These are phyloP conservation scores for Exophiala sp. DNA, from an alignment of 2,329 filamentous ascomycete species.

Conservation along the genomic window DNA sequence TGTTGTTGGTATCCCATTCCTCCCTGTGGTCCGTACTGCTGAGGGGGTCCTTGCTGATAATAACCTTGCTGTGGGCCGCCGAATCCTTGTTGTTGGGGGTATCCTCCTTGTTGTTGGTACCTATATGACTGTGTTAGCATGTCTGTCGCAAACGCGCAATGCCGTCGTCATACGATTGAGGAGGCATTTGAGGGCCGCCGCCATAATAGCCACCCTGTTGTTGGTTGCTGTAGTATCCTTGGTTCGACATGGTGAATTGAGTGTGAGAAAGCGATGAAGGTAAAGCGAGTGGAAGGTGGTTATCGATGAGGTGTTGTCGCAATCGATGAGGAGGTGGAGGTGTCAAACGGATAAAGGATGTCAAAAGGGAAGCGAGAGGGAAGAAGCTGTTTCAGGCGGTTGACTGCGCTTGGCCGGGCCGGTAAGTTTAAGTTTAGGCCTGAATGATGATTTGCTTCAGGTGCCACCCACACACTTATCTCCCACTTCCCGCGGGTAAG, in stretches of 20 bases:
- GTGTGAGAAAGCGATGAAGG: background rate
- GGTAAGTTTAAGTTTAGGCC: too few species aligned
- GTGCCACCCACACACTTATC: too few species aligned
- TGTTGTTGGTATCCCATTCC: constrained; percentile 53
- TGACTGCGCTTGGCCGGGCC: too few species aligned
- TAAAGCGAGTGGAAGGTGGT: background rate
- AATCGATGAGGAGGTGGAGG: background rate
- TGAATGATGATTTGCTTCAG: too few species aligned
- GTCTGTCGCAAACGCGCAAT: background rate
- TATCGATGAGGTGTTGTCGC: background rate
- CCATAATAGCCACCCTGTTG: background rate
- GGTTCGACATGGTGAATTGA: constrained; percentile 22
- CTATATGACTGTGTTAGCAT: constrained; percentile 6
- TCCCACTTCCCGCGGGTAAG: too few species aligned
- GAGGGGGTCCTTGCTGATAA: constrained; percentile 15
- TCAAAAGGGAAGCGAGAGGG: background rate
- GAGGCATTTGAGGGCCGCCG: constrained; percentile 27
- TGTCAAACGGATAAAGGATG: too few species aligned
- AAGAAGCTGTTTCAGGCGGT: too few species aligned
- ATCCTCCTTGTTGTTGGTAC: constrained; percentile 2
- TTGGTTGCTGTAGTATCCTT: constrained; percentile 25
- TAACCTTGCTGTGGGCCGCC: constrained; percentile 2
- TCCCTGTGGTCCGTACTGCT: constrained; percentile 48
- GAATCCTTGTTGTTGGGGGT: background rate
- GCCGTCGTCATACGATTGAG: constrained; percentile 20